phyloP scores from a whole-genome alignment of 139 green algal species.

The Coccomyxa sp. region DNA sequence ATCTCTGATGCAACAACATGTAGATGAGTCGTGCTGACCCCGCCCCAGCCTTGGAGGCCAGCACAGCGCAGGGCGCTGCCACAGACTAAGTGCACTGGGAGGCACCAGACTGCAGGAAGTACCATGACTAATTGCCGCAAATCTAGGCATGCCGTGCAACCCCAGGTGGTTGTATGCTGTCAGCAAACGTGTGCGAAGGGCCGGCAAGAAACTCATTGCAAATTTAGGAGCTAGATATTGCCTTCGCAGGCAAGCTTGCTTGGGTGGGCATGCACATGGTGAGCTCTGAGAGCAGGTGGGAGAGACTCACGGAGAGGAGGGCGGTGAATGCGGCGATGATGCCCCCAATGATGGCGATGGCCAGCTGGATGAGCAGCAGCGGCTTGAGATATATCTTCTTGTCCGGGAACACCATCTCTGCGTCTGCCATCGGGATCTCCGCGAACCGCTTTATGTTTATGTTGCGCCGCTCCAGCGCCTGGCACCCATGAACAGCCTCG shows the following conservation, averaged over 20 bases:
- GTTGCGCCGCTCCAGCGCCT: slow-evolving; percentile 42
- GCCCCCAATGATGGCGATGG: slow-evolving; percentile 35
- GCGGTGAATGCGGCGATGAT: slow-evolving; percentile 22
- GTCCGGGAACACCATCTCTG: slow-evolving; percentile 78
- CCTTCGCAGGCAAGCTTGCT: too few species aligned
- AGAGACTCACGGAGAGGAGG: slow-evolving; percentile 6
- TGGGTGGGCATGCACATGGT: background rate
- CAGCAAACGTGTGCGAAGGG: too few species aligned
- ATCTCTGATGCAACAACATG: too few species aligned
- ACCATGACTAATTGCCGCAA: too few species aligned
- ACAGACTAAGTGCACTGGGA: background rate
- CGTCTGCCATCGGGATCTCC: slow-evolving; percentile 70
- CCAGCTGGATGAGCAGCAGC: slow-evolving; percentile 41
- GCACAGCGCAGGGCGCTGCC: too few species aligned
- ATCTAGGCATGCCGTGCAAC: too few species aligned
- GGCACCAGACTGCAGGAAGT: too few species aligned
- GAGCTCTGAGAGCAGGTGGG: background rate
- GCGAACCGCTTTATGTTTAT: slow-evolving; percentile 70
- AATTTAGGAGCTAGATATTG: too few species aligned
- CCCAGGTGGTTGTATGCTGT: too few species aligned
- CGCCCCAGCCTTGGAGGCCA: too few species aligned
- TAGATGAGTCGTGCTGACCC: too few species aligned
- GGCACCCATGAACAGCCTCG: background rate
- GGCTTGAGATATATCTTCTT: slow-evolving; percentile 50
- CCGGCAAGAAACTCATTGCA: too few species aligned